Conservation (phyloP, 1,139 yeast genomes). For the Suhomyces wounanorum region DNA sequence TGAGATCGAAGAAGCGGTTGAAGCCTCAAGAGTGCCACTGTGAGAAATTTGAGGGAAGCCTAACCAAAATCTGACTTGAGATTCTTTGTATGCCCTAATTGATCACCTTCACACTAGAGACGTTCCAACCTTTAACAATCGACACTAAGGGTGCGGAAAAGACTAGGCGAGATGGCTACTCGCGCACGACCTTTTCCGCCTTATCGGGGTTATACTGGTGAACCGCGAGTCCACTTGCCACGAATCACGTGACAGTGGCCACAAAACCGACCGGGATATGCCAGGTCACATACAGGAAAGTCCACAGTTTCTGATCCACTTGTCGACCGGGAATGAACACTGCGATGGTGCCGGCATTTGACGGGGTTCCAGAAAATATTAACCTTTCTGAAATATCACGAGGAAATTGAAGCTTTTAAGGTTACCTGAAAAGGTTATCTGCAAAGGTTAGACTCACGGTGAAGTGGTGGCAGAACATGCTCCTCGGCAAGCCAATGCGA, state of each 20-base stretch:
- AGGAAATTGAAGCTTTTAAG: background rate
- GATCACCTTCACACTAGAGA: background rate
- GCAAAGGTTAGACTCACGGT: too few relatives aligned
- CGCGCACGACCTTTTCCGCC: background rate
- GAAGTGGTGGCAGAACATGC: too few relatives aligned
- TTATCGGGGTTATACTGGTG: background rate
- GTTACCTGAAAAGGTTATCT: too few relatives aligned
- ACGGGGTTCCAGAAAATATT: background rate
- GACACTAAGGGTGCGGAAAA: background rate
- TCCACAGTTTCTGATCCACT: too few relatives aligned
- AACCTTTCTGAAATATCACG: background rate
- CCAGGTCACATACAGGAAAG: too few relatives aligned
- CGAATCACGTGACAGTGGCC: background rate
- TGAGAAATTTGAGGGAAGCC: background rate
- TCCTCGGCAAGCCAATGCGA: too few relatives aligned
- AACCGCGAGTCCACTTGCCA: background rate
- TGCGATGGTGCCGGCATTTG: background rate
- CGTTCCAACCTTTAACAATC: background rate
- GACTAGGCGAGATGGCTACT: background rate
- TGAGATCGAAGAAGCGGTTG: too few relatives aligned
- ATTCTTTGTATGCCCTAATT: background rate
- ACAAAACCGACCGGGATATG: too few relatives aligned
- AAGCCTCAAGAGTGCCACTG: too few relatives aligned
- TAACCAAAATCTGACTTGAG: background rate
- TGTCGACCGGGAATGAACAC: too few relatives aligned